These are phyloP conservation scores for Diaporthe sp. DNA, from an alignment of 2,329 filamentous ascomycete species.

Conservation along the genomic window DNA sequence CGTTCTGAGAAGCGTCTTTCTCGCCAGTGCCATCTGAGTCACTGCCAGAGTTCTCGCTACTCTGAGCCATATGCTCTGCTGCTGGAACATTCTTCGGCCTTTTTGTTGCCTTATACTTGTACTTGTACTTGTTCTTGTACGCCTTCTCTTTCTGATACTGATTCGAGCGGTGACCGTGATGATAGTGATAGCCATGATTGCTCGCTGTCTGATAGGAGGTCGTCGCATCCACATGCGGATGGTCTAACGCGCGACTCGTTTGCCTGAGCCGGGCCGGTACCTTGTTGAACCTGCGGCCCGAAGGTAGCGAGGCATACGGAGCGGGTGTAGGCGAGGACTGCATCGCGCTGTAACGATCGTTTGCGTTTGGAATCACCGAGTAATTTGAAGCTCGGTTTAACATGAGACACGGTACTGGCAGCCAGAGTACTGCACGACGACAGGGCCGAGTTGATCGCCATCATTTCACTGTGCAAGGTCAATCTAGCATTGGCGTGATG, in stretches of 20 bases:
- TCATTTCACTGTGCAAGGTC: constrained; percentile 66
- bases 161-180: constrained; percentile 27
- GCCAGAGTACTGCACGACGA: constrained; percentile 54
- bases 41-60: neutral
- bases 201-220: constrained; percentile 33
- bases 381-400: constrained; percentile 63
- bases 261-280: constrained; percentile 48
- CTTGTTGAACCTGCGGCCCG: constrained; percentile 40
- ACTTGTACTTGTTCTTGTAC: constrained; percentile 39
- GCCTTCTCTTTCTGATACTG: constrained; percentile 35
- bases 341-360: constrained; percentile 52
- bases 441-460: constrained; percentile 63
- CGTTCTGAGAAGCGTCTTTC: neutral
- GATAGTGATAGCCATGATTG: constrained; percentile 41
- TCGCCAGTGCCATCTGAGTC: neutral
- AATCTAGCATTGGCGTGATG: constrained; percentile 54
- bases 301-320: constrained; percentile 50
- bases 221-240: constrained; percentile 52
- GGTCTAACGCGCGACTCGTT: constrained; percentile 61
- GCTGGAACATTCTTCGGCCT: neutral
- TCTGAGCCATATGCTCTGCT: neutral
- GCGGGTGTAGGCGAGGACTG: constrained; percentile 56
- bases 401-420: constrained; percentile 51
- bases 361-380: constrained; percentile 58
- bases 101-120: constrained; percentile 18